A percentile compares a stretch with the other conserved stretches of the same genome.
Conservation (phyloP, 2,329 filamentous ascomycete genomes). For the Calycina marina region DNA sequence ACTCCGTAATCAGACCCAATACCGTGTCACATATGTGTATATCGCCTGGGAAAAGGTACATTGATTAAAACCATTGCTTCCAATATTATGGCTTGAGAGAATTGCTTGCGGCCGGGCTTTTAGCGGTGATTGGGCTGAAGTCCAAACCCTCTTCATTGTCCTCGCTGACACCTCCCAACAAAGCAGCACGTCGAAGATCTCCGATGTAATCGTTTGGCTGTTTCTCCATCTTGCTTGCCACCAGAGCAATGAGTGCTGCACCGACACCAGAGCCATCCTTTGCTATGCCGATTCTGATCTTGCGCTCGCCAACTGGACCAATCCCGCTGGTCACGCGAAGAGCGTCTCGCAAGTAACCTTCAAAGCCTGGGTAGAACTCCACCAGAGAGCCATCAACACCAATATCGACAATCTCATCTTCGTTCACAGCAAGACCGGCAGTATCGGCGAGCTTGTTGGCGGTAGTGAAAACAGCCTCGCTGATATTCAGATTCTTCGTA, state of each 20-base stretch:
- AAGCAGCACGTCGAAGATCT: constrained; percentile 3
- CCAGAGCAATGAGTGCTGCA: constrained; percentile 83
- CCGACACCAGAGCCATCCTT: constrained; percentile 96
- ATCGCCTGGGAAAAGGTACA: too few species aligned
- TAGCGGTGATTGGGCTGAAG: neutral
- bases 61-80: too few species aligned
- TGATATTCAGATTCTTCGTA: constrained; percentile 15
- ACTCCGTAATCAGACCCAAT: too few species aligned
- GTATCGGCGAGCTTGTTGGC: constrained; percentile 16
- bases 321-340: constrained; percentile 64
- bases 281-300: constrained; percentile 85
- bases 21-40: too few species aligned
- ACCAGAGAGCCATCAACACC: constrained; percentile 91
- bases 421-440: constrained; percentile 15
- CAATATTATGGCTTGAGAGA: too few species aligned
- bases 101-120: too few species aligned
- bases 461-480: constrained; percentile 13
- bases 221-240: constrained; percentile 48
- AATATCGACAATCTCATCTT: constrained; percentile 65
- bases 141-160: neutral
- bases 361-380: constrained; percentile 90
- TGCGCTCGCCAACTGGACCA: constrained; percentile 64
- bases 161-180: neutral
- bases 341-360: constrained; percentile 74
- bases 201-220: constrained; percentile 10